Evolutionary conservation across 2,329 filamentous ascomycete species (phyloP).

Genomic region (Cytospora chrysosperma): DNA sequence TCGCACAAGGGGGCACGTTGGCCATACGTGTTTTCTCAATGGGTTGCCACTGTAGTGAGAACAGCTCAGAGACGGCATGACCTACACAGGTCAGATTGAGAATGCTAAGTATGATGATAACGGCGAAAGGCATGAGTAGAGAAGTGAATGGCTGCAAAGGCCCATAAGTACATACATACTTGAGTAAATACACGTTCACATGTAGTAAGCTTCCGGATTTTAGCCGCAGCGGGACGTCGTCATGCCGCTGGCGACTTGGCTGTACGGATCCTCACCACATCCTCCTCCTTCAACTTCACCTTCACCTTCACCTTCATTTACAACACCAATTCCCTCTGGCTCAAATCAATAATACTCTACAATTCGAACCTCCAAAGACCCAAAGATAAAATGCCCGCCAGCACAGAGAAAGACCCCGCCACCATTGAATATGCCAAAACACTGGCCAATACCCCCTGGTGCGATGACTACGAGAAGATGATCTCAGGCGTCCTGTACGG

Average conservation of each 20-base stretch:
- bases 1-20: too few relatives aligned
- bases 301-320: too few relatives aligned
- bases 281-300: background rate
- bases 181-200: background rate
- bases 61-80: too few relatives aligned
- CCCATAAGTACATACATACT: too few relatives aligned
- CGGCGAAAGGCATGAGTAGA: too few relatives aligned
- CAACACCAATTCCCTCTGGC: too few relatives aligned
- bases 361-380: background rate
- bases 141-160: too few relatives aligned
- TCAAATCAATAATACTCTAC: too few relatives aligned
- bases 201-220: background rate
- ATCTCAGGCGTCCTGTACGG: constrained; percentile 60
- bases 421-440: constrained; percentile 46
- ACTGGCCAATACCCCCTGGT: constrained; percentile 52
- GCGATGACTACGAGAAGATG: constrained; percentile 64
- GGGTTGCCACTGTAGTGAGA: too few relatives aligned
- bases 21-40: too few relatives aligned
- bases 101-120: too few relatives aligned
- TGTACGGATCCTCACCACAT: background rate
- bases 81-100: too few relatives aligned
- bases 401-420: constrained; percentile 40
- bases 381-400: constrained; percentile 35
- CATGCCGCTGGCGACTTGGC: background rate
- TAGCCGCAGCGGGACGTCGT: background rate